Conservation (phyloP, 352 stramenopile genomes). For the Phytophthora meadii region DNA sequence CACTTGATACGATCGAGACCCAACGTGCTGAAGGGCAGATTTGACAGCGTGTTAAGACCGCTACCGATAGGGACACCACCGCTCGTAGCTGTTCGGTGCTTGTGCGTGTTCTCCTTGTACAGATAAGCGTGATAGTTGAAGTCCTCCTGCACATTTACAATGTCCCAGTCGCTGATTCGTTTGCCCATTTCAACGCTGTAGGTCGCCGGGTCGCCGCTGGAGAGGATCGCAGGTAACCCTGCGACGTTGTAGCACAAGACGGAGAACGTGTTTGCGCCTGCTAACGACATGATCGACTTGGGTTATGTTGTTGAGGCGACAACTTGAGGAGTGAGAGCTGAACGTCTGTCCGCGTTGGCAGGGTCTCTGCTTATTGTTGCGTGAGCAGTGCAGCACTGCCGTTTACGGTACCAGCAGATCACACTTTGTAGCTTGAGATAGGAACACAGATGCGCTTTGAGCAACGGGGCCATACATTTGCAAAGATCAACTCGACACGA, state of each 20-base stretch:
- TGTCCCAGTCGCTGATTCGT: conserved; percentile 48
- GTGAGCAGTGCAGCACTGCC: neutral
- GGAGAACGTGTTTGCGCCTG: conserved; percentile 42
- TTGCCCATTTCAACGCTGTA: conserved; percentile 59
- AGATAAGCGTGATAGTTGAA: conserved; percentile 52
- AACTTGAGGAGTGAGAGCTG: conserved; percentile 23
- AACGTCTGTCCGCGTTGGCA: no score
- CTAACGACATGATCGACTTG: conserved; percentile 28
- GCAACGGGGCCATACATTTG: conserved; percentile 8
- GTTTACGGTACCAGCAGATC: conserved; percentile 23
- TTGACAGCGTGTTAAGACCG: conserved; percentile 59
- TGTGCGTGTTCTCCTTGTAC: conserved; percentile 50
- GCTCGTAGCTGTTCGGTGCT: conserved; percentile 54
- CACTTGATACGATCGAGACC: conserved; percentile 50
- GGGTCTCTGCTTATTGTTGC: no score
- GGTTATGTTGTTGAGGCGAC: conserved; percentile 16
- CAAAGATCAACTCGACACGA: neutral
- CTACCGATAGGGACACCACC: conserved; percentile 53
- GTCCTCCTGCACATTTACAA: conserved; percentile 55
- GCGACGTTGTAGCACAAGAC: conserved; percentile 61
- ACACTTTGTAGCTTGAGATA: conserved; percentile 20
- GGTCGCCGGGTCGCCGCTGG: conserved; percentile 44
- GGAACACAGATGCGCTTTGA: conserved; percentile 15
- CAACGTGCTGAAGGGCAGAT: conserved; percentile 47
- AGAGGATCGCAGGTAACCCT: conserved; percentile 49